phyloP scores from a whole-genome alignment of 2,329 filamentous ascomycete species.

The Dichotomopilus funicola region DNA sequence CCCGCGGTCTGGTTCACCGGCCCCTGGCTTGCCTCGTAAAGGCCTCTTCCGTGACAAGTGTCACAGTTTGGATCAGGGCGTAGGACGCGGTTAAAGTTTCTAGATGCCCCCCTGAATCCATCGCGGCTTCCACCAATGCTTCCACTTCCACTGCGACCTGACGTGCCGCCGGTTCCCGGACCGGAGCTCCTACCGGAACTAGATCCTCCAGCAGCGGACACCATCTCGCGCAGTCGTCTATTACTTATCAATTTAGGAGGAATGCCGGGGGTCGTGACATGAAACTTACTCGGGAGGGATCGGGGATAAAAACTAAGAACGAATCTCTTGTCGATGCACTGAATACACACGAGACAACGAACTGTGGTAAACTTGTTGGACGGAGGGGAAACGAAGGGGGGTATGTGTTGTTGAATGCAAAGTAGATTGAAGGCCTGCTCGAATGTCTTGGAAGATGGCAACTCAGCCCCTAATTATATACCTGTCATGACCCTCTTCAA shows the following conservation, averaged over 20 bases:
- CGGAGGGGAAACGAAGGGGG: background rate
- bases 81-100: background rate
- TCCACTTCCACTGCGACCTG: background rate
- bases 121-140: background rate
- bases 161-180: background rate
- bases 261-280: background rate
- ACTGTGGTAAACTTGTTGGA: background rate
- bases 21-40: no score
- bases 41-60: background rate
- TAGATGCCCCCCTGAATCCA: background rate
- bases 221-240: background rate
- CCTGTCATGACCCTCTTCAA: background rate
- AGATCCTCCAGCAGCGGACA: background rate
- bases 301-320: background rate
- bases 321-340: background rate
- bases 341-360: background rate
- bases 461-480: background rate
- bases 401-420: background rate
- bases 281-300: background rate
- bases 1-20: background rate
- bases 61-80: background rate
- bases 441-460: background rate
- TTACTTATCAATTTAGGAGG: background rate
- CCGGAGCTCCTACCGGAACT: no score
- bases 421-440: background rate